Percentiles rank a stretch among this genome's conserved stretches.
phyloP scores from a whole-genome alignment of 495 filamentous ascomycete genomes.

The Aspergillus olivimuriae region DNA sequence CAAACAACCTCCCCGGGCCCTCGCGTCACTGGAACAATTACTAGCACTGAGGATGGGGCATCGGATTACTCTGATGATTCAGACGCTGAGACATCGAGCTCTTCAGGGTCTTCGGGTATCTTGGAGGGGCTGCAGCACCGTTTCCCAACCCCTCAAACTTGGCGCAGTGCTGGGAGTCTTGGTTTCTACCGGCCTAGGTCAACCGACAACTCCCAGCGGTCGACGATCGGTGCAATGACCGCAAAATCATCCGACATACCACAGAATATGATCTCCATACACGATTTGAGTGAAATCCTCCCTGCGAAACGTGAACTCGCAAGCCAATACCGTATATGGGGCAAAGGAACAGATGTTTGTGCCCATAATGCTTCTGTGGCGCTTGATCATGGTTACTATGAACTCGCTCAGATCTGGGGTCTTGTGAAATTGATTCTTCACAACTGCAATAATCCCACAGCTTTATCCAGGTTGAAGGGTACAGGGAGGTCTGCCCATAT shows the following conservation, averaged over 20 bases:
- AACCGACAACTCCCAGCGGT: constrained; percentile 51
- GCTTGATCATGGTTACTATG: constrained; percentile 60
- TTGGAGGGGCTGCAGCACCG: constrained; percentile 38
- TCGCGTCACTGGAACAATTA: constrained; percentile 42
- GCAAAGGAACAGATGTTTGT: constrained; percentile 71
- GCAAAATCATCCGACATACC: constrained; percentile 30
- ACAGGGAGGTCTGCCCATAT: constrained; percentile 40
- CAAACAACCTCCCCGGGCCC: constrained; percentile 47
- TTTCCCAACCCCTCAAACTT: constrained; percentile 48
- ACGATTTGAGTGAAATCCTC: constrained; percentile 58
- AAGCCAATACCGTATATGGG: constrained; percentile 74
- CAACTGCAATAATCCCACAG: constrained; percentile 56
- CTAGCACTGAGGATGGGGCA: constrained; percentile 44
- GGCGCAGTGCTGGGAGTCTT: constrained; percentile 42
- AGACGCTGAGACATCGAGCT: constrained; percentile 61
- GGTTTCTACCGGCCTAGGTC: constrained; percentile 42
- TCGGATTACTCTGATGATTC: constrained; percentile 59
- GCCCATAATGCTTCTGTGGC: constrained; percentile 76
- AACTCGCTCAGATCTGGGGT: constrained; percentile 79
- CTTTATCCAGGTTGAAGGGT: constrained; percentile 45
- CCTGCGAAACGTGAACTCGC: constrained; percentile 75
- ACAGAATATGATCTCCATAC: constrained; percentile 59
- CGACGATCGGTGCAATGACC: constrained; percentile 37
- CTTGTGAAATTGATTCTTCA: constrained; percentile 71
- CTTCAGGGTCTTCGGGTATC: constrained; percentile 62